Conservation (phyloP, 768 basidiomycete genomes). For the Calocera cornea region DNA sequence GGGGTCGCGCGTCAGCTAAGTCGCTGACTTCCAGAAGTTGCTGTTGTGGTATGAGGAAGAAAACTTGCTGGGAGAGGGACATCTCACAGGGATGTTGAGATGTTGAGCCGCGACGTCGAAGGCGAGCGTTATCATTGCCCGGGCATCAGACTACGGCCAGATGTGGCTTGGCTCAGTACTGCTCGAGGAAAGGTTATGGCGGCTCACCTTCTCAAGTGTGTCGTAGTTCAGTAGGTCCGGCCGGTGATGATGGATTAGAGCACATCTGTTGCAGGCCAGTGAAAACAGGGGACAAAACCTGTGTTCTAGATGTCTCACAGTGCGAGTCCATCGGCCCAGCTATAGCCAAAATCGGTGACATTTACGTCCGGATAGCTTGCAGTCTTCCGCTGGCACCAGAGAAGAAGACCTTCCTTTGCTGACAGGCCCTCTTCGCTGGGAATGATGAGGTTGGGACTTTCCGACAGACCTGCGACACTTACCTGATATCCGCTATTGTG, state of each 20-base stretch:
- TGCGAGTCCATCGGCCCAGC: conserved; percentile 92
- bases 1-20: conserved; percentile 70
- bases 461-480: conserved; percentile 19
- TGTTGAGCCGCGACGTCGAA: conserved; percentile 79
- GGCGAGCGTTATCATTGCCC: conserved; percentile 73
- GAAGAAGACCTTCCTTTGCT: conserved; percentile 88
- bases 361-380: conserved; percentile 80
- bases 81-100: conserved; percentile 74
- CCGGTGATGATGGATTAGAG: conserved; percentile 92
- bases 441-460: neutral
- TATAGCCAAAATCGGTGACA: conserved; percentile 82
- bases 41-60: conserved; percentile 27
- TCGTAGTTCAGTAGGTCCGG: conserved; percentile 90
- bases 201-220: conserved; percentile 58
- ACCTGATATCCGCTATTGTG: conserved; percentile 98
- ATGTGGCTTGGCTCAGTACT: conserved; percentile 9
- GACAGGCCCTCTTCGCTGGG: conserved; percentile 93
- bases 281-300: neutral
- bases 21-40: conserved; percentile 95
- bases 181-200: neutral
- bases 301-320: conserved; percentile 43
- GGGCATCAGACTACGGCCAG: conserved; percentile 48
- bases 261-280: conserved; percentile 52
- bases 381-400: conserved; percentile 98
- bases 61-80: neutral